These are phyloP conservation scores for Lactarius trivialis DNA, from an alignment of 768 basidiomycete genomes.

Conservation along the genomic window DNA sequence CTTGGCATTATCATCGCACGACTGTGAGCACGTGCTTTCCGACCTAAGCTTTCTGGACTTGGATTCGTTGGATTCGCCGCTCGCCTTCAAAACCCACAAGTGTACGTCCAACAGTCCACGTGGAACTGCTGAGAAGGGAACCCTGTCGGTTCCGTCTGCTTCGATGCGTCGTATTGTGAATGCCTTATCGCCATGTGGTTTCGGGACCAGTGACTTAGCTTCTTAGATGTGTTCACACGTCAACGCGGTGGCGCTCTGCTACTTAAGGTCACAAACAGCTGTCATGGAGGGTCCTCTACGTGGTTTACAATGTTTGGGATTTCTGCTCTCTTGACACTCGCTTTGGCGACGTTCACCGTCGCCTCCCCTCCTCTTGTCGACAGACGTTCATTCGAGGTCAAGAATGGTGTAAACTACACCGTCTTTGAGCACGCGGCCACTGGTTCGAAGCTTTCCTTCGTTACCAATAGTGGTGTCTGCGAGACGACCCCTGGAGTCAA, in stretches of 20 bases:
- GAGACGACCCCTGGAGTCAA: background rate
- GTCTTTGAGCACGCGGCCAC: background rate
- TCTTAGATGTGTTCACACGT: background rate
- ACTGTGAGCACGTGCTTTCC: background rate
- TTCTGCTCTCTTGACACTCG: background rate
- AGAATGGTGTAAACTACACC: background rate
- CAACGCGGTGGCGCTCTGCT: background rate
- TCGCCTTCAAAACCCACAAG: background rate
- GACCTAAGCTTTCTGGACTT: background rate
- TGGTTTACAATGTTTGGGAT: background rate
- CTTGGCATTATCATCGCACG: no score
- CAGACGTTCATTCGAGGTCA: constrained; percentile 7
- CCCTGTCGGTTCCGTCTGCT: no score
- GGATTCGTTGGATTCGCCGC: background rate
- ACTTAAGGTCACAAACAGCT: background rate
- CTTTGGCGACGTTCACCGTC: background rate
- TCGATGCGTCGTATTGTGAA: background rate
- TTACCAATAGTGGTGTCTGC: background rate
- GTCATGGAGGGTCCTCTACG: background rate
- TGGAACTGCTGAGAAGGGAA: background rate
- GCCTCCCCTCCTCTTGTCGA: background rate
- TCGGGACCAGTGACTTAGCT: background rate
- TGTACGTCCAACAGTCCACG: background rate
- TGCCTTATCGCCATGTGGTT: background rate
- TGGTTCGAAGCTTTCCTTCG: background rate